Conservation (phyloP, 169 alveolate species). For the Eimeria praecox region DNA sequence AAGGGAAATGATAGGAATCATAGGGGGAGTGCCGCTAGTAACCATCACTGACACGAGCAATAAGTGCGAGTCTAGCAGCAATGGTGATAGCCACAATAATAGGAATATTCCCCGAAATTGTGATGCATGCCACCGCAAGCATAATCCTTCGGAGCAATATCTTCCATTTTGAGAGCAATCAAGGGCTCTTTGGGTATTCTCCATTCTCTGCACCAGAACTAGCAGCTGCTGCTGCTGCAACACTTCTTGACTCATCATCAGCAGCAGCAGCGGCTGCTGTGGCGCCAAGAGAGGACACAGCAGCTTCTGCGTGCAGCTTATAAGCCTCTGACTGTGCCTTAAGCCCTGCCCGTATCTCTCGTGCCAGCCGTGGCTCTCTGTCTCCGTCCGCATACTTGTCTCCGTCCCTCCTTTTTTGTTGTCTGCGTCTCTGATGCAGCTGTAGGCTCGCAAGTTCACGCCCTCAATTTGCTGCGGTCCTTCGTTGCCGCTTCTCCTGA, state of each 20-base stretch:
- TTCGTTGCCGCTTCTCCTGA: conserved; percentile 15
- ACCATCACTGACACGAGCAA: neutral
- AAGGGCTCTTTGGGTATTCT: too few relatives aligned
- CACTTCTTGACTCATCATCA: neutral
- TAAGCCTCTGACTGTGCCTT: neutral
- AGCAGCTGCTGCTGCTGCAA: neutral
- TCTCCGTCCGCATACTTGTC: neutral
- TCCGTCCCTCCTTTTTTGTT: neutral
- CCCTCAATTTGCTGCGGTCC: conserved; percentile 36
- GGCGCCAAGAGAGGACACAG: neutral
- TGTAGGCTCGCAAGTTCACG: conserved; percentile 33
- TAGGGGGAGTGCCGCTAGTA: neutral
- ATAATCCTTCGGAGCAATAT: neutral
- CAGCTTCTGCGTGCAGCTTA: neutral
- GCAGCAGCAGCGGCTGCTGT: neutral
- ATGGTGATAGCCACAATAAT: neutral
- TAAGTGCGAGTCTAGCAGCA: neutral
- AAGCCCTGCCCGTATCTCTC: neutral
- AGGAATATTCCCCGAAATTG: neutral
- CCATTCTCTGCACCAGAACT: too few relatives aligned
- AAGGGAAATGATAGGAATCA: neutral
- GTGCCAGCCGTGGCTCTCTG: neutral
- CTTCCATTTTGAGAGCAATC: neutral
- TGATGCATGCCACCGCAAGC: neutral
- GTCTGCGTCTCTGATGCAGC: conserved; percentile 20